Conservation (phyloP, 495 filamentous ascomycete species). For the Neurospora sp. region DNA sequence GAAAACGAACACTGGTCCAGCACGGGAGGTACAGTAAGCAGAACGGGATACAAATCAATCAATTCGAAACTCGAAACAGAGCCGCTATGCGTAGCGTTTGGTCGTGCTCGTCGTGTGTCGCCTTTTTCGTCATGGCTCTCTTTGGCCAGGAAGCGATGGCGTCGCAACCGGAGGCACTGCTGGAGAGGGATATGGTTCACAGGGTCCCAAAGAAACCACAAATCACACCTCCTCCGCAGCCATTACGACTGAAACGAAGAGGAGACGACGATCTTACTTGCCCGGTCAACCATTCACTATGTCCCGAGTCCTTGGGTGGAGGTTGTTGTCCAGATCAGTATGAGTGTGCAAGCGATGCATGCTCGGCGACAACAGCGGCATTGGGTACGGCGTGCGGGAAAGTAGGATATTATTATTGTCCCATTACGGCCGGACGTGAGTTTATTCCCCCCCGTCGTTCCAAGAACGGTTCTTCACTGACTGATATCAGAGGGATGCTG, state of each 20-base stretch:
- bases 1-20: neutral
- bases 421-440: conserved; percentile 15
- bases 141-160: conserved; percentile 13
- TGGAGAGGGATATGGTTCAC: conserved; percentile 17
- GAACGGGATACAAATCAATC: neutral
- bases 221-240: conserved; percentile 6
- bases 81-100: conserved; percentile 23
- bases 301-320: conserved; percentile 26
- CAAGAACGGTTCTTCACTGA: neutral
- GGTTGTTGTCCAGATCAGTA: conserved; percentile 35
- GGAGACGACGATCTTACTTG: conserved; percentile 16
- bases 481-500: conserved; percentile 22
- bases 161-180: conserved; percentile 9
- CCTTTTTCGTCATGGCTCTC: conserved; percentile 16
- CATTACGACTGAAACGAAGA: conserved; percentile 14
- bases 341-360: conserved; percentile 32
- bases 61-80: neutral
- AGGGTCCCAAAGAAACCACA: conserved; percentile 24
- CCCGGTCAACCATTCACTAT: conserved; percentile 21
- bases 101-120: conserved; percentile 18
- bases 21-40: neutral
- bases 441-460: neutral
- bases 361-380: conserved; percentile 33
- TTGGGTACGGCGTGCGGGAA: conserved; percentile 25
- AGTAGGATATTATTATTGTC: conserved; percentile 25